A percentile compares a stretch with the other conserved stretches of the same genome.
These are phyloP conservation scores for Penicillium rolfsii DNA, from an alignment of 2,329 filamentous ascomycete species.

Conservation along the genomic window DNA sequence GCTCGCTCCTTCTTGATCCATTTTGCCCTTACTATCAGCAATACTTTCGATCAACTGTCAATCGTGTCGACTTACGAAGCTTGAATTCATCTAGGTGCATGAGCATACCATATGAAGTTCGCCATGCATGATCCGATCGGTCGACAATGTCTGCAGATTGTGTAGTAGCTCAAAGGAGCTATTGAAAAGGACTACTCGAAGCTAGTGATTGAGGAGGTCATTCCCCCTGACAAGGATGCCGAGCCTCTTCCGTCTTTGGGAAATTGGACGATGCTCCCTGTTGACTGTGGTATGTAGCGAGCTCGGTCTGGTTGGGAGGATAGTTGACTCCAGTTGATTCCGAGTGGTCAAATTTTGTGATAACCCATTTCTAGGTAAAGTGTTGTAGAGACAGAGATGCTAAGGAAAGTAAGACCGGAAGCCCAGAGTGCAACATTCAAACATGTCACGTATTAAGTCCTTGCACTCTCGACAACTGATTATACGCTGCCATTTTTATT, in stretches of 20 bases:
- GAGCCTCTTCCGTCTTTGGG: conserved; percentile 9
- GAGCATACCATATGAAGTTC: conserved; percentile 1
- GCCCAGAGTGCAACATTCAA: neutral
- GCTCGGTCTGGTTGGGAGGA: conserved; percentile 38
- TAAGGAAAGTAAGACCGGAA: neutral
- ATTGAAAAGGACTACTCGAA: conserved; percentile 1
- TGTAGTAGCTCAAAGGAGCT: neutral
- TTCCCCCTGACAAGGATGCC: neutral
- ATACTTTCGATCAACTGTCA: neutral
- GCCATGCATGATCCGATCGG: neutral
- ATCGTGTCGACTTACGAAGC: neutral
- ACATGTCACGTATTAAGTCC: neutral
- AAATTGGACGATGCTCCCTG: conserved; percentile 44
- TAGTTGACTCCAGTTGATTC: conserved; percentile 36
- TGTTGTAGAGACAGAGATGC: conserved; percentile 15
- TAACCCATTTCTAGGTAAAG: conserved; percentile 3
- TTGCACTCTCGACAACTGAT: too few species aligned
- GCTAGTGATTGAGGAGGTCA: neutral
- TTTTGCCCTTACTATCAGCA: neutral
- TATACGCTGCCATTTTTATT: too few species aligned
- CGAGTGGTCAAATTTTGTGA: conserved; percentile 31
- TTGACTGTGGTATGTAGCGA: conserved; percentile 39
- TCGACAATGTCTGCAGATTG: neutral
- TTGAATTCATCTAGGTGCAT: neutral
- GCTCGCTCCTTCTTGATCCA: neutral